phyloP scores from a whole-genome alignment of 805 yeast species.

The Wickerhamiella hasegawae region DNA sequence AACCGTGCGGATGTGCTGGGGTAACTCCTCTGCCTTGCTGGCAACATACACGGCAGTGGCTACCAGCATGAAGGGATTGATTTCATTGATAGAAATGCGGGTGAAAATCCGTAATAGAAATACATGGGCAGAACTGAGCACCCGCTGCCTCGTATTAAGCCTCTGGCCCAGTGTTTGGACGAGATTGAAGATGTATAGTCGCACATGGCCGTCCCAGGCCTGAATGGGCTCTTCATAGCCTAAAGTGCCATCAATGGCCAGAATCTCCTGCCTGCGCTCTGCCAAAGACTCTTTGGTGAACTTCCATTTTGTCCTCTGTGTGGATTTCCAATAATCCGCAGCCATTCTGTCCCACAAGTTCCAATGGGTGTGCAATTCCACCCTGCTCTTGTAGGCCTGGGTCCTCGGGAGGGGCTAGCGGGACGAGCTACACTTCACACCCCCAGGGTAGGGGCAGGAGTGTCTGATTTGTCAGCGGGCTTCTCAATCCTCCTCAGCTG shows the following conservation, averaged over 20 bases:
- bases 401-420: no score
- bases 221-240: constrained; percentile 17
- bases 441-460: no score
- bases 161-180: constrained; percentile 66
- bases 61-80: constrained; percentile 64
- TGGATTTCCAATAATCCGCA: constrained; percentile 76
- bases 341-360: no score
- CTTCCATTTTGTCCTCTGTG: constrained; percentile 74
- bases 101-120: constrained; percentile 67
- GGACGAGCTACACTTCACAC: no score
- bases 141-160: constrained; percentile 63
- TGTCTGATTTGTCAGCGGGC: no score
- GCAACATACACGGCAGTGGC: constrained; percentile 81
- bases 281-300: constrained; percentile 45
- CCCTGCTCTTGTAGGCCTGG: no score
- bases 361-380: no score
- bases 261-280: constrained; percentile 24
- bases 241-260: constrained; percentile 18
- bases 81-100: constrained; percentile 44
- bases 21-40: constrained; percentile 88
- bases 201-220: constrained; percentile 26
- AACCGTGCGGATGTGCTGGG: constrained; percentile 77
- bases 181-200: constrained; percentile 61
- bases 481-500: no score
- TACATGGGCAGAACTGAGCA: constrained; percentile 77